Evolutionary conservation across 805 yeast species (phyloP), one percentile per base, ranked within the genome.

Genomic region (Starmerella tilneyi): DNA sequence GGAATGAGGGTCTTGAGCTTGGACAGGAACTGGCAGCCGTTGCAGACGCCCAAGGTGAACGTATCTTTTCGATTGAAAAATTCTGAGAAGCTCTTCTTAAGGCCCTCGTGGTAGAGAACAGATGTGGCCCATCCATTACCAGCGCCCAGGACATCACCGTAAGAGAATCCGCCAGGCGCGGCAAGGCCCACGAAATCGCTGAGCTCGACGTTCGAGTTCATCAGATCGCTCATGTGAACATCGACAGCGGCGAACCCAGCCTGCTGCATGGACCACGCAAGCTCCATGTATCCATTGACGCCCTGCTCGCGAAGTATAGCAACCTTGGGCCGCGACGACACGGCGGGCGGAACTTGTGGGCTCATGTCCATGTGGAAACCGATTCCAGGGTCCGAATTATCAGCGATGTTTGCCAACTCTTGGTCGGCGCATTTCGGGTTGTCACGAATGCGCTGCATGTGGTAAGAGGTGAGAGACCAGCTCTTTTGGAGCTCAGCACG

Each of bases 91-190:
- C 84, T 88, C 22, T 70, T 59, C 61, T 92, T 78, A 29, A 89
- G 82, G 44, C 67, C 70, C 29, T 76, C 84, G 61, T 89, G 81
- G 74, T 79, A 86, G 54, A 92, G 68, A 9, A 92, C 94, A 15
- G 96, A 84, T 60, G 85, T 86, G 47, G 98, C 98, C 98, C 98
- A 92, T 47, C 98, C 98, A 44, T 89, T 82, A 62, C 96, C 98
- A 28, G 98, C 98, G 56, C 98, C 98, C 49, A 92, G 71, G 40
- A 92, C 98, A 66, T 92, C 98, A 72, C 98, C 98, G 60, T 88
- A 92, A 1, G 96, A 85, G 72, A 92, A 92, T 13, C 98, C 98
- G 66, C 98, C 98, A 68, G 98, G 94, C 3, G 97, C 97, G 34
- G 96, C 97, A 39, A 92, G 57, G 51, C 98, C 98, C 41, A 80